Percentiles rank a stretch among this genome's conserved stretches.
These are phyloP conservation scores for Entomortierella chlamydospora DNA, from an alignment of 192 early-diverging fungal genomes.

Conservation along the genomic window DNA sequence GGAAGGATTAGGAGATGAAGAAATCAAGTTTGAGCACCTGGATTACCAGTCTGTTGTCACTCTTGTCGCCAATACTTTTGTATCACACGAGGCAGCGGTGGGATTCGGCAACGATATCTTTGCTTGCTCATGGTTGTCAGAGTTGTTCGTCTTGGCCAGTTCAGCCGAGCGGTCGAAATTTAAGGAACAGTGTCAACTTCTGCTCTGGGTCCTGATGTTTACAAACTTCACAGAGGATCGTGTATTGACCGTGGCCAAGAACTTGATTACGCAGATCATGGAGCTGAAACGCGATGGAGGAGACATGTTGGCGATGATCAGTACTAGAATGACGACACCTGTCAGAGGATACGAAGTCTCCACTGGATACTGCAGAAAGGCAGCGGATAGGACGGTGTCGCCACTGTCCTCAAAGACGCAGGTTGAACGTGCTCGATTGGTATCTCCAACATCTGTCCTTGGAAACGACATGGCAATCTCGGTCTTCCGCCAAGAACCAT, in stretches of 20 bases:
- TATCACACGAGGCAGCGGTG: constrained; percentile 55
- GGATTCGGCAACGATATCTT: constrained; percentile 62
- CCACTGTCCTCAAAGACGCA: background rate
- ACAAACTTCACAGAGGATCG: constrained; percentile 77
- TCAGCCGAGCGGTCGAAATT: constrained; percentile 50
- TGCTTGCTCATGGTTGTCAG: constrained; percentile 62
- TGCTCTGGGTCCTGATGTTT: constrained; percentile 70
- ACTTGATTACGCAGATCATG: constrained; percentile 71
- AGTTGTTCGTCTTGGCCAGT: constrained; percentile 67
- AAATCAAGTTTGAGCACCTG: constrained; percentile 44
- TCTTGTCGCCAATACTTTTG: constrained; percentile 57
- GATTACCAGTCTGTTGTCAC: constrained; percentile 57
- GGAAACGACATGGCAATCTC: constrained; percentile 71
- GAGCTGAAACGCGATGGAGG: constrained; percentile 77
- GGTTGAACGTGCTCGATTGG: constrained; percentile 21
- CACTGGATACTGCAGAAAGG: constrained; percentile 42
- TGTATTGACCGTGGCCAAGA: constrained; percentile 75
- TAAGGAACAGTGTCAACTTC: constrained; percentile 55
- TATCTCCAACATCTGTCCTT: constrained; percentile 36
- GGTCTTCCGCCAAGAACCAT: constrained; percentile 74
- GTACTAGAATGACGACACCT: constrained; percentile 57
- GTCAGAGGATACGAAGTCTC: constrained; percentile 46
- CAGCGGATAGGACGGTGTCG: background rate
- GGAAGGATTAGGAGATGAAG: constrained; percentile 28
- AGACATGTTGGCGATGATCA: constrained; percentile 61